Conservation (phyloP, 169 alveolate genomes). For the Plasmodium blacklocki region DNA sequence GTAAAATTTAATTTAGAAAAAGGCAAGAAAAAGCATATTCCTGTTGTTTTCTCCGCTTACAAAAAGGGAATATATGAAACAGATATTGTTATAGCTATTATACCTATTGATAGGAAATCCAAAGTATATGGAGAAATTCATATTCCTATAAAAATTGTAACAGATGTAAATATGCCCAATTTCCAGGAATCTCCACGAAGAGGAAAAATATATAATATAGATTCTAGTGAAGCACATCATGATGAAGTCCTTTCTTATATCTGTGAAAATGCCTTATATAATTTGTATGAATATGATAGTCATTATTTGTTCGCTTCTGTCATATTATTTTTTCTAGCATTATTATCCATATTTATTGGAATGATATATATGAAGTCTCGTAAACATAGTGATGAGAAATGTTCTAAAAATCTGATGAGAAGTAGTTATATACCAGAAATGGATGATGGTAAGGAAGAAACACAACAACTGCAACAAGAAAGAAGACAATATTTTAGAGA, state of each 20-base stretch:
- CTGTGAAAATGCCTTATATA: conserved; percentile 62
- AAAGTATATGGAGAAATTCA: conserved; percentile 64
- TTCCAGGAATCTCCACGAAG: conserved; percentile 29
- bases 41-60: conserved; percentile 71
- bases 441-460: no score
- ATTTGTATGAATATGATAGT: conserved; percentile 38
- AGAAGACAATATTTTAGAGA: no score
- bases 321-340: conserved; percentile 5
- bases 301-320: conserved; percentile 11
- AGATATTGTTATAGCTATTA: conserved; percentile 52
- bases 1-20: conserved; percentile 30
- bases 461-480: no score
- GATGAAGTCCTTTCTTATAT: conserved; percentile 62
- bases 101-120: conserved; percentile 35
- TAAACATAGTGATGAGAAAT: not conserved
- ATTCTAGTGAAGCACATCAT: conserved; percentile 31
- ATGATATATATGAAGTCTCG: not conserved
- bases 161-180: conserved; percentile 11
- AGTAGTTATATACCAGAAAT: no score
- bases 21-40: conserved; percentile 51
- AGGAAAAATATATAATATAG: conserved; percentile 34
- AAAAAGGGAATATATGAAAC: conserved; percentile 67
- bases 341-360: conserved; percentile 10
- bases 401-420: no score
- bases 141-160: conserved; percentile 63